A percentile compares a stretch with the other conserved stretches of the same genome.
These are phyloP conservation scores for Wickerhamiella vanderwaltii DNA, from an alignment of 805 yeast species.

Conservation along the genomic window DNA sequence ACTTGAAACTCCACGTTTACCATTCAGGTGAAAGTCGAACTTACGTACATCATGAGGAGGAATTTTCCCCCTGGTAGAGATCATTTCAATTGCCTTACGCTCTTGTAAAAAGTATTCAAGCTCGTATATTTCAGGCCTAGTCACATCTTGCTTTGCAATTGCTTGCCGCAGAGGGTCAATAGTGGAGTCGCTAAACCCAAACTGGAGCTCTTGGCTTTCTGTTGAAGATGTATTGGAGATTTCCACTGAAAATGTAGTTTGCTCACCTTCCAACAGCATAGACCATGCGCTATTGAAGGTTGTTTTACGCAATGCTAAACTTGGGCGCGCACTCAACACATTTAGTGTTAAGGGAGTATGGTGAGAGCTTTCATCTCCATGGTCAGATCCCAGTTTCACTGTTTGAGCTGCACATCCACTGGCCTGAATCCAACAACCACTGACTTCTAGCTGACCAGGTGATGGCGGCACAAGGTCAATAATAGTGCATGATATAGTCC, in stretches of 20 bases:
- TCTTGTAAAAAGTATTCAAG: conserved; percentile 54
- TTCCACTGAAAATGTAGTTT: conserved; percentile 36
- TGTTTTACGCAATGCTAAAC: conserved; percentile 39
- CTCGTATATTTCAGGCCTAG: conserved; percentile 58
- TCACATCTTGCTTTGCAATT: conserved; percentile 34
- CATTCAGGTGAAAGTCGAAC: conserved; percentile 48
- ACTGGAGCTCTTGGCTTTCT: conserved; percentile 43
- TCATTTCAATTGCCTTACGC: conserved; percentile 44
- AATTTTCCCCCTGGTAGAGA: conserved; percentile 21
- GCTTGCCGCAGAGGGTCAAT: conserved; percentile 49
- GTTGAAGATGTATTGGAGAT: conserved; percentile 50
- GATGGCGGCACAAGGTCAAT: conserved; percentile 26
- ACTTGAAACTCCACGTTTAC: conserved; percentile 60
- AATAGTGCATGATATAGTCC: conserved; percentile 19
- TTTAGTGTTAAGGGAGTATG: conserved; percentile 16
- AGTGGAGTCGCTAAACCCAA: conserved; percentile 62
- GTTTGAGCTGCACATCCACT: conserved; percentile 38
- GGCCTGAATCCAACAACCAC: conserved; percentile 41
- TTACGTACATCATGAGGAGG: conserved; percentile 32
- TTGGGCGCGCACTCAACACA: conserved; percentile 42
- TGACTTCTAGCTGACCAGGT: conserved; percentile 39
- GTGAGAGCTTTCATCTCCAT: background rate
- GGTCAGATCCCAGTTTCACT: conserved; percentile 20
- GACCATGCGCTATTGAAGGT: conserved; percentile 52
- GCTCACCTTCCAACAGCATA: conserved; percentile 73